Base-by-base conservation (phyloP, 2,329 filamentous ascomycete species). In the Hypoxylon sp. region DNA sequence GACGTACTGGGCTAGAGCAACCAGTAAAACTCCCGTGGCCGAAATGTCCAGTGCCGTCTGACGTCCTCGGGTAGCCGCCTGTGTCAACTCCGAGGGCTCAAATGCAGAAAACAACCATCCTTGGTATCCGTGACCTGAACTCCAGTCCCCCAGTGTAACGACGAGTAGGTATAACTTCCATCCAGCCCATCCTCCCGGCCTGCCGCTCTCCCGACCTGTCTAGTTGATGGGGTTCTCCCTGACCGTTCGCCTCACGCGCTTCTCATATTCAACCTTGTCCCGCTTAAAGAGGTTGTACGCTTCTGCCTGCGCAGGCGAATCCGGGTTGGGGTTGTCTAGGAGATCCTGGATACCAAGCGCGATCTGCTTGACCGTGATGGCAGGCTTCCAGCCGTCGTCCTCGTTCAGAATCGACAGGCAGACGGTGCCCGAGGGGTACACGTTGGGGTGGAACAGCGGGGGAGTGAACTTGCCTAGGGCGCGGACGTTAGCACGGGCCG, bases 321-420 rank as follows among this genome's bases (percentile, higher is more conserved):
- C 95, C 2, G 94, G 95, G 73, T 99, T 99, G 13, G 96, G 95
- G 70, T 97, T 94, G 74, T 99, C 89, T 35, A 99, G 87, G 1
- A 99, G 85, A 69, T 96, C 94, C 76, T 99, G 95, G 55, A 99
- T 96, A 45, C 95, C 95, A 1, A 98, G 83, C 4, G 98, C 84
- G 63, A 99, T 98, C 77, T 98, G 92, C 78, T 97, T 98, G 74
- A 99, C 92, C 0, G 95, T 99, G 71, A 99, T 99, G 5, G 95
- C 94, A 1, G 95, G 96, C 76, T 96, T 96, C 95, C 96, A 99
- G 5, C 91, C 93, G 74, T 99, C 95, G 70, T 99, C 95, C 75
- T 99, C 96, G 78, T 98, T 99, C 65, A 99, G 79, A 66, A 99
- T 99, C 23, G 92, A 97, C 18, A 99, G 84, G 73, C 95, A 99